A percentile compares a stretch with the other conserved stretches of the same genome.
Conservation (phyloP, 202 grass and related monocot species). For the Tripidium arundinaceum region DNA sequence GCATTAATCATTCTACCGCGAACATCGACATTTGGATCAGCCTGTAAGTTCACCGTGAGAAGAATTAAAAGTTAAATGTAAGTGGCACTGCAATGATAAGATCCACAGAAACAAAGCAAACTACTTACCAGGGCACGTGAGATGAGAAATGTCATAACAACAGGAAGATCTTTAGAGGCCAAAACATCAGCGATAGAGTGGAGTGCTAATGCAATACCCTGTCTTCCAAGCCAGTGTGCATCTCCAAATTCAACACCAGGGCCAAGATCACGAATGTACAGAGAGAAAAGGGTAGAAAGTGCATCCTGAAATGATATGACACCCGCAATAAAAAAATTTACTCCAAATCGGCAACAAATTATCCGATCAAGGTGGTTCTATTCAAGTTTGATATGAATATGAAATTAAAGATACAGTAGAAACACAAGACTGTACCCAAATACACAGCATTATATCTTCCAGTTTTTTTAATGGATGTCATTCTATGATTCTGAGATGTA, state of each 20-base stretch:
- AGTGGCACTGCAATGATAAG: neutral
- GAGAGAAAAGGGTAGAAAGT: constrained; percentile 83
- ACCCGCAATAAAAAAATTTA: neutral
- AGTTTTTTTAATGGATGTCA: neutral
- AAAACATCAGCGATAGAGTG: constrained; percentile 90
- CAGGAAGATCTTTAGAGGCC: constrained; percentile 87
- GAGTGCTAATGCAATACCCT: constrained; percentile 90
- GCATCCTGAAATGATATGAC: constrained; percentile 53
- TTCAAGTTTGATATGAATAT: neutral
- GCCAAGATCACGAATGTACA: constrained; percentile 80
- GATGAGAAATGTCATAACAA: constrained; percentile 98
- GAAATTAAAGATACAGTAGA: constrained; percentile 8
- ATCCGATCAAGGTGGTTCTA: constrained; percentile 13
- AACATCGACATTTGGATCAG: constrained; percentile 92
- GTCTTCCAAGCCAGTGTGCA: constrained; percentile 77
- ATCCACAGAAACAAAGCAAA: constrained; percentile 13
- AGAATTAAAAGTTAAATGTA: constrained; percentile 22
- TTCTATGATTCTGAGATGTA: neutral
- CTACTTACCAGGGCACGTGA: constrained; percentile 80
- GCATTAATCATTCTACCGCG: constrained; percentile 98
- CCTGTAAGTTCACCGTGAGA: constrained; percentile 45
- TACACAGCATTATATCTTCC: neutral
- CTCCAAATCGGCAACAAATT: neutral
- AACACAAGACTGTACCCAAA: neutral
- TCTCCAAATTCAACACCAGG: constrained; percentile 55